phyloP scores from a whole-genome alignment of 2,329 filamentous ascomycete genomes.

The Talaromyces sp. region DNA sequence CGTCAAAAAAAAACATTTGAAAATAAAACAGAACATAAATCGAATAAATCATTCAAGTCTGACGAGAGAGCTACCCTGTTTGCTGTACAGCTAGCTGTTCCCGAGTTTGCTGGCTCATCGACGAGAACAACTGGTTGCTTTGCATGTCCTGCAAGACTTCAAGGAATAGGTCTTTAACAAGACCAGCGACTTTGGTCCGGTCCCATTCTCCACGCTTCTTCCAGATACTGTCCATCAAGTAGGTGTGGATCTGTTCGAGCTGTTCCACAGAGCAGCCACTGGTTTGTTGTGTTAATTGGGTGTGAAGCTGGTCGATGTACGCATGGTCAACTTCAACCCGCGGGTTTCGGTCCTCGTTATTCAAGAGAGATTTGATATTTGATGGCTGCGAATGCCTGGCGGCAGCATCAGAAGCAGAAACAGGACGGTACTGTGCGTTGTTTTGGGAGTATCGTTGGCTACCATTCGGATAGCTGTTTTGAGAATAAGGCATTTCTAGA shows the following conservation, averaged over 20 bases:
- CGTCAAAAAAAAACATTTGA: conserved; percentile 3
- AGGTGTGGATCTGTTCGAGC: conserved; percentile 85
- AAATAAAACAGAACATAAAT: conserved; percentile 12
- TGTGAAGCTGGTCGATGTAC: conserved; percentile 56
- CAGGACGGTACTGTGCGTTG: conserved; percentile 26
- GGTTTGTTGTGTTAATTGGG: conserved; percentile 61
- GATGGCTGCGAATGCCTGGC: conserved; percentile 22
- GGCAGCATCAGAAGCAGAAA: conserved; percentile 36
- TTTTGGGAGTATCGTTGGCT: conserved; percentile 27
- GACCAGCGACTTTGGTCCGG: conserved; percentile 64
- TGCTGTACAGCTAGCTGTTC: conserved; percentile 25
- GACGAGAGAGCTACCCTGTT: conserved; percentile 16
- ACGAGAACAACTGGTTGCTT: conserved; percentile 45
- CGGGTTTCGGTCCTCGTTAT: conserved; percentile 26
- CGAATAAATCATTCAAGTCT: conserved; percentile 4
- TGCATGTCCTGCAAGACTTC: conserved; percentile 56
- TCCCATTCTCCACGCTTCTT: conserved; percentile 75
- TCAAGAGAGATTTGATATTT: conserved; percentile 30
- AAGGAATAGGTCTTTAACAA: conserved; percentile 69
- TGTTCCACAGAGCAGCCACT: conserved; percentile 86
- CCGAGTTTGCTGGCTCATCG: conserved; percentile 31
- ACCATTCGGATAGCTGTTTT: conserved; percentile 25
- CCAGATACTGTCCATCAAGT: conserved; percentile 90
- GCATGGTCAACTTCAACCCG: conserved; percentile 41
- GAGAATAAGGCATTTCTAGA: conserved; percentile 24